Conservation (phyloP, 116 monocot species). For the Cymodocea nodosa region DNA sequence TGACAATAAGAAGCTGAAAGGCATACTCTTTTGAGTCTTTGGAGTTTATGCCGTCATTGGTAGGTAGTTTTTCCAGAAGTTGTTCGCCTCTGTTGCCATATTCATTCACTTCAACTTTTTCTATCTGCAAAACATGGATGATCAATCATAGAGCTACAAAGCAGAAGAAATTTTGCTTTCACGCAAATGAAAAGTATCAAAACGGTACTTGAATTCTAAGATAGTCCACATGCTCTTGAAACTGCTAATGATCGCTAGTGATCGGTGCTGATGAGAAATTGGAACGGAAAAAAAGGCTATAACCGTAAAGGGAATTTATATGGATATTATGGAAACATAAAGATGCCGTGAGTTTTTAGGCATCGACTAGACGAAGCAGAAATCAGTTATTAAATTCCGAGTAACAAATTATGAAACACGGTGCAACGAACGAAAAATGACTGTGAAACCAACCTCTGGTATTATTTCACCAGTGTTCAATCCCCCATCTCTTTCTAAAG, state of each 20-base stretch:
- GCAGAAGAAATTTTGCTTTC: neutral
- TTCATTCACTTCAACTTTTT: neutral
- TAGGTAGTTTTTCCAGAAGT: neutral
- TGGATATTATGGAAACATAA: too few species aligned
- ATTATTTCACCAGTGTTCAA: neutral
- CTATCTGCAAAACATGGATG: constrained; percentile 2
- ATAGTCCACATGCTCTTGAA: too few species aligned
- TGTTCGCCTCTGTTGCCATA: neutral
- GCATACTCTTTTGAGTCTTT: neutral
- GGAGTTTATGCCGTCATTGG: neutral
- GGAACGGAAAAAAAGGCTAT: too few species aligned
- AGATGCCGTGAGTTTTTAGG: too few species aligned
- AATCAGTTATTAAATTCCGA: too few species aligned
- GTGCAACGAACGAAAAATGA: neutral
- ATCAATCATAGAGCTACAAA: neutral
- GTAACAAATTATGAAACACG: too few species aligned
- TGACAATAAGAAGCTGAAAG: neutral
- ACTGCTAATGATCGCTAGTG: too few species aligned
- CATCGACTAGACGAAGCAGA: too few species aligned
- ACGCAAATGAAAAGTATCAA: neutral
- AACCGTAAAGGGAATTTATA: too few species aligned
- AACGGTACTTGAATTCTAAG: too few species aligned
- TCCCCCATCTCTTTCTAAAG: neutral
- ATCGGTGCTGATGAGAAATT: too few species aligned
- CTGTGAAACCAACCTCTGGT: neutral